Conservation (phyloP, 345 rosid species). For the Arabis alpina region DNA sequence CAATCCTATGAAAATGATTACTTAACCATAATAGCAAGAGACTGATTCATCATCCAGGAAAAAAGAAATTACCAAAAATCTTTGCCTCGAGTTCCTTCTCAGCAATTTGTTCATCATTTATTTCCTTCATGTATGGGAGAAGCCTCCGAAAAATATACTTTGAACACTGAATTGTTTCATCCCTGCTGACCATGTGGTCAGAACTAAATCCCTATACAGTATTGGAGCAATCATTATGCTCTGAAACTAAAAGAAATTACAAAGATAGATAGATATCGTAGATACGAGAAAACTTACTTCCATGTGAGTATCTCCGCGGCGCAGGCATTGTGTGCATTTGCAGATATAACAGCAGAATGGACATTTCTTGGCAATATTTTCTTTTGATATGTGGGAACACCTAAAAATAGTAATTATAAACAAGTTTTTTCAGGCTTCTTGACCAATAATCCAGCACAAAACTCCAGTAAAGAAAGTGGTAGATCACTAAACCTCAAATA, state of each 20-base stretch:
- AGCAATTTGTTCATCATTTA: slow-evolving; percentile 50
- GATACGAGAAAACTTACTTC: slow-evolving; percentile 43
- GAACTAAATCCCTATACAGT: slow-evolving; percentile 30
- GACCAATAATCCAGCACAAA: not conserved
- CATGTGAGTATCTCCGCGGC: slow-evolving; percentile 35
- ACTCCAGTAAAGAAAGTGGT: not conserved
- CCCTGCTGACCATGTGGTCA: not conserved
- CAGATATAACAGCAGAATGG: slow-evolving; percentile 60
- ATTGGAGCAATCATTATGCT: slow-evolving; percentile 9
- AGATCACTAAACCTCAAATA: not conserved
- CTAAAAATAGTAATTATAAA: slow-evolving; percentile 25
- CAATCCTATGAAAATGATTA: slow-evolving; percentile 37
- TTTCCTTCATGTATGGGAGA: slow-evolving; percentile 55
- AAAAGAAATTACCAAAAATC: slow-evolving; percentile 44
- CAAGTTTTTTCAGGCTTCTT: not conserved
- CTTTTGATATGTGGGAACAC: slow-evolving; percentile 55
- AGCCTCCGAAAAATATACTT: slow-evolving; percentile 45
- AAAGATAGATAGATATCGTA: not conserved
- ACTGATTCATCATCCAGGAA: no score
- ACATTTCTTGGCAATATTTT: slow-evolving; percentile 51
- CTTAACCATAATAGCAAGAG: not conserved
- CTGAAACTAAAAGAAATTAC: no score
- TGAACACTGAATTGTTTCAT: slow-evolving; percentile 41
- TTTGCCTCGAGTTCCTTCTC: slow-evolving; percentile 58
- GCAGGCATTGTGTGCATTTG: slow-evolving; percentile 74